phyloP scores from a whole-genome alignment of 2,329 filamentous ascomycete genomes.

The Furcasterigmium sp. region DNA sequence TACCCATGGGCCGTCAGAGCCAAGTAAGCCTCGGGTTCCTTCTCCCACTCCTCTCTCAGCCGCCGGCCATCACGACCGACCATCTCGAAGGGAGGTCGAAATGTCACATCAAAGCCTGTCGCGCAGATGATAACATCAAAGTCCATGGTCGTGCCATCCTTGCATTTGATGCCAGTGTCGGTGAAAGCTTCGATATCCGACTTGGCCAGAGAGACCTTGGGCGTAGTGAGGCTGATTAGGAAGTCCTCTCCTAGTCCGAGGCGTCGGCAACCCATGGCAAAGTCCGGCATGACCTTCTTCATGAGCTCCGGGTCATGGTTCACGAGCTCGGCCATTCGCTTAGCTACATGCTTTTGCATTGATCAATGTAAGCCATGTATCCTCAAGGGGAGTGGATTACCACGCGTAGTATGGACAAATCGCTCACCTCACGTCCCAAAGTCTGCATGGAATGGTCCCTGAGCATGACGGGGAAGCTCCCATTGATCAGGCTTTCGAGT shows the following conservation, averaged over 20 bases:
- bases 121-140: constrained; percentile 11
- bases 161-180: constrained; percentile 10
- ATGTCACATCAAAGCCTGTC: constrained; percentile 13
- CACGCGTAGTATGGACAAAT: no score
- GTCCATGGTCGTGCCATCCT: constrained; percentile 12
- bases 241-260: constrained; percentile 14
- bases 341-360: no score
- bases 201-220: neutral
- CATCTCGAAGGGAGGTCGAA: constrained; percentile 30
- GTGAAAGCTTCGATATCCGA: constrained; percentile 5
- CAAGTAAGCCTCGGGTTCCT: constrained; percentile 23
- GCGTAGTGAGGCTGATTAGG: constrained; percentile 11
- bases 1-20: constrained; percentile 20
- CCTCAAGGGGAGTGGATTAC: no score
- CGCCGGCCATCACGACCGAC: constrained; percentile 39
- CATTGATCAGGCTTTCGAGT: neutral
- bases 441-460: neutral
- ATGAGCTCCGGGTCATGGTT: neutral
- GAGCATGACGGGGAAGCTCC: neutral
- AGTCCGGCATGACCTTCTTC: constrained; percentile 11
- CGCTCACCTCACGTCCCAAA: no score
- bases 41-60: constrained; percentile 46
- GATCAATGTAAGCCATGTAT: no score
- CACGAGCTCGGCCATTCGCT: neutral
- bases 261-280: constrained; percentile 13